These are phyloP conservation scores for Sarcomyxa edulis DNA, from an alignment of 768 basidiomycete genomes.

Conservation along the genomic window DNA sequence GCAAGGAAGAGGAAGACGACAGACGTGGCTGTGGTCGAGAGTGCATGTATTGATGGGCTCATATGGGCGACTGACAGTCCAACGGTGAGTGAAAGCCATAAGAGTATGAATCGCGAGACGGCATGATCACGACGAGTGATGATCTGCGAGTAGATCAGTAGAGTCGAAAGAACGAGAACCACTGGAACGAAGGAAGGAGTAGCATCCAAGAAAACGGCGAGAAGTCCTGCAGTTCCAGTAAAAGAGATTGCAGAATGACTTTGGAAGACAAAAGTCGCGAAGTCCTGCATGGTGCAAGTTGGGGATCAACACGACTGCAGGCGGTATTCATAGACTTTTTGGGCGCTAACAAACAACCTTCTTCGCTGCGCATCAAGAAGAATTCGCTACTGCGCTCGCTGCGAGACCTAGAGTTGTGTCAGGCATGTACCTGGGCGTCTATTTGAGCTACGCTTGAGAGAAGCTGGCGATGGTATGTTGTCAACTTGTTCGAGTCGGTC, in stretches of 20 bases:
- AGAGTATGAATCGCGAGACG: constrained; percentile 17
- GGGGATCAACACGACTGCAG: too few species aligned
- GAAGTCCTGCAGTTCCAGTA: constrained; percentile 12
- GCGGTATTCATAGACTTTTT: too few species aligned
- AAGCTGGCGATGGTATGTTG: too few species aligned
- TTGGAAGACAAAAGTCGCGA: constrained; percentile 9
- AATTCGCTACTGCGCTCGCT: too few species aligned
- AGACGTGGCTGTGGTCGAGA: constrained; percentile 48
- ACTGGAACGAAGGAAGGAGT: constrained; percentile 28
- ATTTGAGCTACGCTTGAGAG: too few species aligned
- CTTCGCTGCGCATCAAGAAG: too few species aligned
- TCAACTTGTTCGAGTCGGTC: too few species aligned
- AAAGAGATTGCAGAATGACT: constrained; percentile 19
- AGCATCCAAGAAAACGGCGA: constrained; percentile 21
- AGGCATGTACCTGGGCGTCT: too few species aligned
- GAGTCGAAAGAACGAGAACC: constrained; percentile 12
- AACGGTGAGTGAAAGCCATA: constrained; percentile 31
- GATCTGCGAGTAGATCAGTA: constrained; percentile 2
- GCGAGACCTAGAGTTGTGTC: too few species aligned
- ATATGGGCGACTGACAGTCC: constrained; percentile 38
- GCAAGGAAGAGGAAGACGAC: constrained; percentile 37
- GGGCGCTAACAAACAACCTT: too few species aligned
- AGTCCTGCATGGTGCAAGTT: constrained; percentile 2
- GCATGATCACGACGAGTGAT: constrained; percentile 7
- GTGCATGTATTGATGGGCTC: constrained; percentile 42